A percentile compares a stretch with the other conserved stretches of the same genome.
Conservation (phyloP, 2,329 filamentous ascomycete genomes). For the Hypocreales sp. region DNA sequence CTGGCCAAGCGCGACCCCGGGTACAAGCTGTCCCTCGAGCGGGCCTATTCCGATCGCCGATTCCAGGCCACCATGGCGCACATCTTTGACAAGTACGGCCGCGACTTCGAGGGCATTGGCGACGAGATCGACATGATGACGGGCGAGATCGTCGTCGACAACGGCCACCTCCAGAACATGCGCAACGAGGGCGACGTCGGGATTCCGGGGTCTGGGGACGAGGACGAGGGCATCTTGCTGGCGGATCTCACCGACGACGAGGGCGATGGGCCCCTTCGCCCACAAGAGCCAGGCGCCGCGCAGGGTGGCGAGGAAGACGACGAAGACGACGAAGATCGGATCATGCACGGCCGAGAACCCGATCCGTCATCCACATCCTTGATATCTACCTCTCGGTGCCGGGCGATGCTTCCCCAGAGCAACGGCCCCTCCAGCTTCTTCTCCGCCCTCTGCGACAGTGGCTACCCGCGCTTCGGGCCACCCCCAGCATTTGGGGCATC, state of each 20-base stretch:
- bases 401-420: neutral
- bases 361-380: constrained; percentile 2
- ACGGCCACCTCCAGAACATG: constrained; percentile 60
- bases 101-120: constrained; percentile 66
- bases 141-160: constrained; percentile 73
- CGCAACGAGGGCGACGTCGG: constrained; percentile 39
- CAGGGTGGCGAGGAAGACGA: neutral
- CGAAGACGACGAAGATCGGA: constrained; percentile 6
- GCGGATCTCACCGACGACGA: constrained; percentile 15
- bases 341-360: constrained; percentile 4
- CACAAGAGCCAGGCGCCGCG: constrained; percentile 2
- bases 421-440: constrained; percentile 3
- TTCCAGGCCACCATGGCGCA: constrained; percentile 74
- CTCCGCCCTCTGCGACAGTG: constrained; percentile 3
- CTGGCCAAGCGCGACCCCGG: constrained; percentile 33
- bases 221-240: constrained; percentile 18
- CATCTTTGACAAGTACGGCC: constrained; percentile 80
- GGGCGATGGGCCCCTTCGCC: constrained; percentile 1
- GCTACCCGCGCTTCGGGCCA: constrained; percentile 3
- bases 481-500: constrained; percentile 6
- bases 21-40: constrained; percentile 42
- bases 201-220: constrained; percentile 9
- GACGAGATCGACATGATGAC: constrained; percentile 82
- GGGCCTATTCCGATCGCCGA: constrained; percentile 50
- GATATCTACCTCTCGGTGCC: constrained; percentile 1